phyloP scores from a whole-genome alignment of 1,284 basidiomycete genomes.

The Amylostereum chailletii region DNA sequence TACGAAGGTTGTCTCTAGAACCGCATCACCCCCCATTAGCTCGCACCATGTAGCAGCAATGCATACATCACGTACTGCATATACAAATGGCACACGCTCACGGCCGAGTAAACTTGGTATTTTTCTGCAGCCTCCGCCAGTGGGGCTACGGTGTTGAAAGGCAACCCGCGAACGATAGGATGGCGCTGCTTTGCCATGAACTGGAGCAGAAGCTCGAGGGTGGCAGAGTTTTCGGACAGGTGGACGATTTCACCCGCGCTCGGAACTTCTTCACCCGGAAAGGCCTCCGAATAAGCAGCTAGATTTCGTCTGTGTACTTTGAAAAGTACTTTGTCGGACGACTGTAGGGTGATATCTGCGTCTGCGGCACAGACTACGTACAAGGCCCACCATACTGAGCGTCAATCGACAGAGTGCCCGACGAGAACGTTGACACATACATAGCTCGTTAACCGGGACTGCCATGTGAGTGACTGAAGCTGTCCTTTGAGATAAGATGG shows the following conservation, averaged over 20 bases:
- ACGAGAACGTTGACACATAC: neutral
- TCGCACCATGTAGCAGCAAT: neutral
- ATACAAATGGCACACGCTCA: conserved; percentile 6
- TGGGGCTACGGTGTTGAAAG: neutral
- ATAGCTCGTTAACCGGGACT: neutral
- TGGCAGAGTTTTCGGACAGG: conserved; percentile 16
- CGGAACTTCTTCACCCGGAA: conserved; percentile 5
- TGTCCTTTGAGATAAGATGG: too few species aligned
- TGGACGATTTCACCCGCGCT: conserved; percentile 12
- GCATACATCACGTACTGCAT: conserved; percentile 6
- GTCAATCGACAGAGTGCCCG: too few species aligned
- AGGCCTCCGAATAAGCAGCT: conserved; percentile 10
- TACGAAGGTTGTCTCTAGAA: too few species aligned
- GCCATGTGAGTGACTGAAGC: too few species aligned
- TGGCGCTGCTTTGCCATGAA: conserved; percentile 9
- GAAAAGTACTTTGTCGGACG: conserved; percentile 14
- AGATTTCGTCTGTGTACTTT: conserved; percentile 13
- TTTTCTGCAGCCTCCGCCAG: conserved; percentile 11
- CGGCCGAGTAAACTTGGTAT: conserved; percentile 8
- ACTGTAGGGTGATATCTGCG: conserved; percentile 11
- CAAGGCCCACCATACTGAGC: neutral
- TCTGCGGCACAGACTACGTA: neutral
- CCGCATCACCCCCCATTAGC: too few species aligned
- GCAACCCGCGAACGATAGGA: neutral
- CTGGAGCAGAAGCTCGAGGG: conserved; percentile 10